Percentiles rank a stretch among this genome's conserved stretches.
These are phyloP conservation scores for Talaromyces adpressus DNA, from an alignment of 495 filamentous ascomycete genomes.

Conservation along the genomic window DNA sequence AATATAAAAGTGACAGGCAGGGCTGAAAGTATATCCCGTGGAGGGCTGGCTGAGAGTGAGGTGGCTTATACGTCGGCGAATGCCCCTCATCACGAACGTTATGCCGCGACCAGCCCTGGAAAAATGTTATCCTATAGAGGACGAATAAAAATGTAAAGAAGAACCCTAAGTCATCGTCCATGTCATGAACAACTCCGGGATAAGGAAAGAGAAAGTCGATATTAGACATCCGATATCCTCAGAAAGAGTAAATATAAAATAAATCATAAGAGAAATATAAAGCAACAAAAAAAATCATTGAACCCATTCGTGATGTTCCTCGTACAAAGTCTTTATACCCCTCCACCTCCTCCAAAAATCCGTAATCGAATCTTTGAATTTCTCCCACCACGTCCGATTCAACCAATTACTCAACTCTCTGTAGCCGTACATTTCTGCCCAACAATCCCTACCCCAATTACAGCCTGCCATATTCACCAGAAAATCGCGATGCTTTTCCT, in stretches of 20 bases:
- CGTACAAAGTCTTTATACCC: slow-evolving; percentile 1
- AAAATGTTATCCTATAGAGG: no score
- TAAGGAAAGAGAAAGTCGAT: neutral
- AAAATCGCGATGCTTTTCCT: slow-evolving; percentile 79
- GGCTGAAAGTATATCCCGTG: neutral
- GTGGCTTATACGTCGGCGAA: neutral
- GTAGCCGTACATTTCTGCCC: slow-evolving; percentile 94
- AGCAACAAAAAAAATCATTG: neutral
- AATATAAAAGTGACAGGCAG: neutral
- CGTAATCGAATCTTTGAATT: slow-evolving; percentile 30
- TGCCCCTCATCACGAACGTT: neutral
- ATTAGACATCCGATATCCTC: neutral
- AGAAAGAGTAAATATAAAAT: neutral
- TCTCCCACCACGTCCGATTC: slow-evolving; percentile 76
- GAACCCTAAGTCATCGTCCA: neutral
- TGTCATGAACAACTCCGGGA: neutral
- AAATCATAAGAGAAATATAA: slow-evolving; percentile 1
- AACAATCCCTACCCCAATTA: slow-evolving; percentile 93
- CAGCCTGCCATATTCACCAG: slow-evolving; percentile 99
- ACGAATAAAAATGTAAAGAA: no score
- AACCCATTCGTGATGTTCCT: slow-evolving; percentile 8
- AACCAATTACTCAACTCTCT: slow-evolving; percentile 80
- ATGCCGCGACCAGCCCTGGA: no score
- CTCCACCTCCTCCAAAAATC: slow-evolving; percentile 15
- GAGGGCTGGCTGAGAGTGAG: neutral